Percentiles rank a stretch among this genome's conserved stretches.
phyloP scores from a whole-genome alignment of 768 basidiomycete species.

The Albatrellus ellisii region DNA sequence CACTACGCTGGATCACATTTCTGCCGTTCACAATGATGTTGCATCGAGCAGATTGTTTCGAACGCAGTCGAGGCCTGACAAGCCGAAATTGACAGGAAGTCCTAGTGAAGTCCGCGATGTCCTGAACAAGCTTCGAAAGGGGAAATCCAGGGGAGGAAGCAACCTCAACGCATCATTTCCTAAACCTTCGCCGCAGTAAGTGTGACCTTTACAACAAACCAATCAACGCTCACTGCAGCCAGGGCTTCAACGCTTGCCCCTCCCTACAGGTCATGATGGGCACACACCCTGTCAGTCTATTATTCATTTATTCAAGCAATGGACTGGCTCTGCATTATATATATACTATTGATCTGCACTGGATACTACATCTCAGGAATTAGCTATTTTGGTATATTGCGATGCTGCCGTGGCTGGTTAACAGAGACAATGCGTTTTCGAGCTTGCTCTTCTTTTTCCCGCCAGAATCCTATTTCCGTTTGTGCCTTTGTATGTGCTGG shows the following conservation, averaged over 20 bases:
- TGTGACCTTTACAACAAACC: not conserved
- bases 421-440: conserved; percentile 24
- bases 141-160: conserved; percentile 42
- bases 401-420: conserved; percentile 2
- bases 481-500: conserved; percentile 75
- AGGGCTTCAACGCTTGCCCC: conserved; percentile 18
- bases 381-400: not conserved
- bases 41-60: conserved; percentile 31
- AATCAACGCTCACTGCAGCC: not conserved
- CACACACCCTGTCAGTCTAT: not conserved
- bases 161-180: conserved; percentile 64
- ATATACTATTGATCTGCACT: conserved; percentile 5
- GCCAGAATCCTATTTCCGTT: conserved; percentile 78
- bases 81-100: conserved; percentile 34
- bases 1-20: conserved; percentile 62
- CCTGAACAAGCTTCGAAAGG: conserved; percentile 71
- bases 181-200: conserved; percentile 29
- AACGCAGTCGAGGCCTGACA: conserved; percentile 39
- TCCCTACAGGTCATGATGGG: conserved; percentile 21
- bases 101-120: conserved; percentile 71
- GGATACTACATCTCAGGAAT: too few species aligned
- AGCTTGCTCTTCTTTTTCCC: conserved; percentile 74
- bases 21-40: conserved; percentile 23
- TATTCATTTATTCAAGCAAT: not conserved
- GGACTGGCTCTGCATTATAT: not conserved